Evolutionary conservation across 257 asterid genomes (phyloP).

Genomic region (Oldenlandia corymbosa): DNA sequence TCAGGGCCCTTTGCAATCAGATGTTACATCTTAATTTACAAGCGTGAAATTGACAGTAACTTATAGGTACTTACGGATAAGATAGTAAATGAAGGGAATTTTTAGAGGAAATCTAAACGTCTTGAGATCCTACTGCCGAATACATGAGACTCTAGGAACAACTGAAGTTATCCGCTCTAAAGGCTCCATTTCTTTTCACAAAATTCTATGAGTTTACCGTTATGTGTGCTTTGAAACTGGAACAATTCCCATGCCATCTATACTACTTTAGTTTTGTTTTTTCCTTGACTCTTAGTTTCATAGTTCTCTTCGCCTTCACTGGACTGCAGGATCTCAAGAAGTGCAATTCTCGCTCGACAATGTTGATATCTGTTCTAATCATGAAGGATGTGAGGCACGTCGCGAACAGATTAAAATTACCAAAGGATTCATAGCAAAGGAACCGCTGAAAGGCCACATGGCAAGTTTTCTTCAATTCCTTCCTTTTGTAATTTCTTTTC

Average conservation of each 20-base stretch:
- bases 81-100: neutral
- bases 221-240: neutral
- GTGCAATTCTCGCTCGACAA: conserved; percentile 52
- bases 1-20: neutral
- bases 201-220: neutral
- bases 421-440: conserved; percentile 81
- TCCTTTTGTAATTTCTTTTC: neutral
- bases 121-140: neutral
- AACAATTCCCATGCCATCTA: neutral
- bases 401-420: conserved; percentile 69
- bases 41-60: neutral
- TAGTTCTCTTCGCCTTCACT: conserved; percentile 1
- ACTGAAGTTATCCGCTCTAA: neutral
- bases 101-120: neutral
- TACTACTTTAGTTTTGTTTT: neutral
- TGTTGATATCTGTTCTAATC: conserved; percentile 63
- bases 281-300: neutral
- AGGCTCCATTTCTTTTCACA: neutral
- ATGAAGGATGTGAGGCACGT: conserved; percentile 75
- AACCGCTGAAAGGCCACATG: conserved; percentile 88
- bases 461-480: conserved; percentile 34
- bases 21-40: neutral
- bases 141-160: too few relatives aligned
- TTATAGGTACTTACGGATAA: neutral
- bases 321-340: conserved; percentile 72